Conservation (phyloP, 192 early-diverging fungal genomes). For the Backusella mclennaniae region DNA sequence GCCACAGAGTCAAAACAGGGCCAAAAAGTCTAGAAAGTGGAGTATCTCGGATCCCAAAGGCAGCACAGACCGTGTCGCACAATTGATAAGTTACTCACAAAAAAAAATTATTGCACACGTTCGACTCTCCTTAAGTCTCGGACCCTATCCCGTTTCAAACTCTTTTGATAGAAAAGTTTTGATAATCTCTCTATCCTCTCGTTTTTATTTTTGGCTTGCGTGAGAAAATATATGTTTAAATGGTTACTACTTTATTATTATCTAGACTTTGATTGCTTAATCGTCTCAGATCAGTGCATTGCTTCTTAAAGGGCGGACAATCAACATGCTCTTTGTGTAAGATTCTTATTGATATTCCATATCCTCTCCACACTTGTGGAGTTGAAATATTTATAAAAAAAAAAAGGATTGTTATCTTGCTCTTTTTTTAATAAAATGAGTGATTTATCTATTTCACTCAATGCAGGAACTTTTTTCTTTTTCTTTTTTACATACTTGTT, state of each 20-base stretch:
- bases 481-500: not conserved
- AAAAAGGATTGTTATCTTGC: not conserved
- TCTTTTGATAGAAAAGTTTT: slow-evolving; percentile 2
- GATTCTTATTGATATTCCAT: not conserved
- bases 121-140: not conserved
- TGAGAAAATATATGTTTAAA: slow-evolving; percentile 1
- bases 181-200: not conserved
- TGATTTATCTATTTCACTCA: too few relatives aligned
- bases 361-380: not conserved
- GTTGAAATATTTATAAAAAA: not conserved
- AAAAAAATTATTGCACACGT: not conserved
- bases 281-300: not conserved
- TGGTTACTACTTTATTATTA: not conserved
- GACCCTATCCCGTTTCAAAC: not conserved
- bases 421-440: not conserved
- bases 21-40: slow-evolving; percentile 13
- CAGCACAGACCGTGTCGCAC: slow-evolving; percentile 19
- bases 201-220: not conserved
- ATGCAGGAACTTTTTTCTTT: too few relatives aligned
- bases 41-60: slow-evolving; percentile 6
- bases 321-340: not conserved
- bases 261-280: not conserved
- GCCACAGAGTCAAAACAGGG: not conserved
- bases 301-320: not conserved
- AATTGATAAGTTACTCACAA: not conserved